Evolutionary conservation across 345 rosid genomes (phyloP).

Genomic region (Ceriops tagal): DNA sequence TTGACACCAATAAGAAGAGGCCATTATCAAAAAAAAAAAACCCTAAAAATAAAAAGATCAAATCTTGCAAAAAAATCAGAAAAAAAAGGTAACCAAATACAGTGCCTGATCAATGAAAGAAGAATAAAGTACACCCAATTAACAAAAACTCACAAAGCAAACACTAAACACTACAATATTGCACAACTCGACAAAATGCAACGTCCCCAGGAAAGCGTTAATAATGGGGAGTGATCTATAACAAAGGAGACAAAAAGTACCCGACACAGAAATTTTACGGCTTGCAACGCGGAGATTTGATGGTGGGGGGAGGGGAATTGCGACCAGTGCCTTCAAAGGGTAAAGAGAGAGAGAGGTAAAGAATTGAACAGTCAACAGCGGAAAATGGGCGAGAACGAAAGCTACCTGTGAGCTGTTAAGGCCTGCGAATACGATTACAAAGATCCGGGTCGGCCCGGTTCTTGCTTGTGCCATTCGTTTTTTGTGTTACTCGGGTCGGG

Average conservation of each 20-base stretch:
- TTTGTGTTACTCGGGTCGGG: background rate
- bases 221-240: constrained; percentile 16
- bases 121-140: background rate
- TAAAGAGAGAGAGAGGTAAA: background rate
- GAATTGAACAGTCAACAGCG: constrained; percentile 13
- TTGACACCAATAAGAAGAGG: background rate
- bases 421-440: background rate
- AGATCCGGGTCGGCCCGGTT: constrained; percentile 5
- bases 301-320: background rate
- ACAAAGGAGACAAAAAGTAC: constrained; percentile 12
- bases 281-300: constrained; percentile 5
- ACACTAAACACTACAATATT: background rate
- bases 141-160: background rate
- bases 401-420: constrained; percentile 20
- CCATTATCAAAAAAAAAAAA: background rate
- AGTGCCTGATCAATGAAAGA: constrained; percentile 17
- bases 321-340: constrained; percentile 12
- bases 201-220: background rate
- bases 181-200: background rate
- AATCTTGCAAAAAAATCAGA: background rate
- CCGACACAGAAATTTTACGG: constrained; percentile 26
- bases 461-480: background rate
- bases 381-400: constrained; percentile 7
- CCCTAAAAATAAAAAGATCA: background rate
- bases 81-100: background rate